A percentile compares a stretch with the other conserved stretches of the same genome.
phyloP scores from a whole-genome alignment of 805 yeast genomes.

The Candida coleopterorum region DNA sequence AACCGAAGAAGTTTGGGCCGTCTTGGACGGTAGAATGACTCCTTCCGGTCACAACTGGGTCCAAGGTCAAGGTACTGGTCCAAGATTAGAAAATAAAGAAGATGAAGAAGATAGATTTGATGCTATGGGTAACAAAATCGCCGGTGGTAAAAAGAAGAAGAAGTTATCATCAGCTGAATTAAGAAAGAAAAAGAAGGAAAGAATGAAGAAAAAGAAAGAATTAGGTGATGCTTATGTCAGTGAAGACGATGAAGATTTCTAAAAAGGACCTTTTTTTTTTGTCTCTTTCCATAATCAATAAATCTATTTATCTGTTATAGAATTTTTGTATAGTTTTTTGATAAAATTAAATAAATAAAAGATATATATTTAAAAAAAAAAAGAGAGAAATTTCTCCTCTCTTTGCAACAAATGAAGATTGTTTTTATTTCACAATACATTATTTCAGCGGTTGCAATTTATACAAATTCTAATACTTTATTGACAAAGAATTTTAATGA shows the following conservation, averaged over 20 bases:
- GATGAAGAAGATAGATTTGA: slow-evolving; percentile 98
- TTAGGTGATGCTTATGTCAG: slow-evolving; percentile 99
- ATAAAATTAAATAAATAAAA: slow-evolving; percentile 6
- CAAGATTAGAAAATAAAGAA: slow-evolving; percentile 96
- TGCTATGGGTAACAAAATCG: slow-evolving; percentile 99
- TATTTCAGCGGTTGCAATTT: neutral
- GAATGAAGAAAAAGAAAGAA: slow-evolving; percentile 99
- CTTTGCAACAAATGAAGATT: slow-evolving; percentile 3
- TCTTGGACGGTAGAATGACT: slow-evolving; percentile 94
- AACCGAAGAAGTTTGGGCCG: slow-evolving; percentile 99
- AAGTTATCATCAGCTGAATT: slow-evolving; percentile 98
- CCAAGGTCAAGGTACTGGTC: slow-evolving; percentile 99
- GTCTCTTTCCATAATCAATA: neutral
- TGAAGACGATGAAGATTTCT: slow-evolving; percentile 62
- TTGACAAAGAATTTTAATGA: slow-evolving; percentile 5
- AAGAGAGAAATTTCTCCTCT: neutral
- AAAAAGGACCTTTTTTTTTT: slow-evolving; percentile 5
- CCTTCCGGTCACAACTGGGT: slow-evolving; percentile 99
- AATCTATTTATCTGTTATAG: slow-evolving; percentile 1
- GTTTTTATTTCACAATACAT: neutral
- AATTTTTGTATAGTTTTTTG: slow-evolving; percentile 7
- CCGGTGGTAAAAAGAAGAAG: slow-evolving; percentile 90
- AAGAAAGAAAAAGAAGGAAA: slow-evolving; percentile 99
- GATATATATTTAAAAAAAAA: slow-evolving; percentile 4
- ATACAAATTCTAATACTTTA: no score